phyloP scores from a whole-genome alignment of 169 alveolate species.

The Theileria parva region DNA sequence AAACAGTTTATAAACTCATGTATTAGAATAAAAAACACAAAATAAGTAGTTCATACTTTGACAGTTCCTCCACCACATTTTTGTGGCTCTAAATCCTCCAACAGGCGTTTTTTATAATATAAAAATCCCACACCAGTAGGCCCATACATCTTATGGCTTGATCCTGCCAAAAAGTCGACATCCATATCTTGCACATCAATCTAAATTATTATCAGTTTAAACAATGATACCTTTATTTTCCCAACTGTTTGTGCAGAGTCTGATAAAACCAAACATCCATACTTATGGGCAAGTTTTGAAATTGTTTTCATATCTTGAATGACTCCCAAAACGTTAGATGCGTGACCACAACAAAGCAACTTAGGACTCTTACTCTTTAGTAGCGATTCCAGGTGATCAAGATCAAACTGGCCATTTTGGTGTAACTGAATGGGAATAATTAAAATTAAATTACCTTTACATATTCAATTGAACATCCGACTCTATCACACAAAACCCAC shows the following conservation, averaged over 20 bases:
- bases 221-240: constrained; percentile 22
- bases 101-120: constrained; percentile 27
- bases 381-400: constrained; percentile 47
- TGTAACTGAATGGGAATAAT: constrained; percentile 13
- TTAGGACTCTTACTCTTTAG: constrained; percentile 40
- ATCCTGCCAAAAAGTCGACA: constrained; percentile 71
- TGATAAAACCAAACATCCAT: constrained; percentile 53
- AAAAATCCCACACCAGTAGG: constrained; percentile 77
- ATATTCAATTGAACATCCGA: constrained; percentile 52
- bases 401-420: constrained; percentile 61
- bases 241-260: constrained; percentile 77
- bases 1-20: neutral
- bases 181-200: constrained; percentile 44
- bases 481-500: constrained; percentile 51
- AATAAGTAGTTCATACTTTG: constrained; percentile 8
- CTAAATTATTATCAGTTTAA: neutral
- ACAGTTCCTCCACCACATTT: constrained; percentile 62
- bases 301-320: constrained; percentile 52
- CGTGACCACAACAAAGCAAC: constrained; percentile 68
- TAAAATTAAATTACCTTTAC: constrained; percentile 35
- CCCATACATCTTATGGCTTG: constrained; percentile 77
- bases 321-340: constrained; percentile 71
- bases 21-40: too few species aligned
- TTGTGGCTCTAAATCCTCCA: constrained; percentile 33
- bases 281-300: constrained; percentile 41